Conservation (phyloP, 768 basidiomycete species). For the Lactarius trivialis region DNA sequence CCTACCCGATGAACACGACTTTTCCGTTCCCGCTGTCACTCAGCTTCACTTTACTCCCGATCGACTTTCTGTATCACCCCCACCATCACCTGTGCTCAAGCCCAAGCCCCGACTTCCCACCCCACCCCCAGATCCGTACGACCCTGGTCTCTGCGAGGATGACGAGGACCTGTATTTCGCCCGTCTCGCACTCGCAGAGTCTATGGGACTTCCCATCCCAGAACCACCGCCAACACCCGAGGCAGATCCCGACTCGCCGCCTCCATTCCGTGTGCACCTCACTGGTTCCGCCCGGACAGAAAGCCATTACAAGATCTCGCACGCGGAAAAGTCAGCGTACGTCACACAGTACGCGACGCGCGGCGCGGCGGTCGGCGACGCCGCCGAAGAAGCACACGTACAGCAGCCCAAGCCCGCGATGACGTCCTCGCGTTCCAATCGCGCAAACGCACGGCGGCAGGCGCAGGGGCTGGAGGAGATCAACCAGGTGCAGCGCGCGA, state of each 20-base stretch:
- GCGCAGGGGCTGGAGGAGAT: slow-evolving; percentile 93
- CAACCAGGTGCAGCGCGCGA: slow-evolving; percentile 80
- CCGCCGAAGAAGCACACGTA: slow-evolving; percentile 40
- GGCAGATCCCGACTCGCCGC: slow-evolving; percentile 37
- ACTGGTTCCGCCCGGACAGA: slow-evolving; percentile 90
- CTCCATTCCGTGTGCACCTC: slow-evolving; percentile 64
- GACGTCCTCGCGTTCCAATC: slow-evolving; percentile 79
- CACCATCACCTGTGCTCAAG: slow-evolving; percentile 38
- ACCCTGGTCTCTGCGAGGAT: slow-evolving; percentile 62
- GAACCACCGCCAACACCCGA: slow-evolving; percentile 26
- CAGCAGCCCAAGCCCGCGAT: slow-evolving; percentile 48
- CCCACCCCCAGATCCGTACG: slow-evolving; percentile 48
- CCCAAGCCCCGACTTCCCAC: slow-evolving; percentile 37
- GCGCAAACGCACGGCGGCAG: slow-evolving; percentile 85
- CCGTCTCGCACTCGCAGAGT: slow-evolving; percentile 49
- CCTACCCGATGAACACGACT: slow-evolving; percentile 42
- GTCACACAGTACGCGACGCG: slow-evolving; percentile 82
- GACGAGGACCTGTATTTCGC: slow-evolving; percentile 87
- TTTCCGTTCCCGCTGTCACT: slow-evolving; percentile 43
- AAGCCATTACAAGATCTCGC: slow-evolving; percentile 92
- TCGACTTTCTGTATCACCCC: slow-evolving; percentile 44
- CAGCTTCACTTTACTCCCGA: slow-evolving; percentile 43
- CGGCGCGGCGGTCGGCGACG: slow-evolving; percentile 35
- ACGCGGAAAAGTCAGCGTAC: slow-evolving; percentile 85
- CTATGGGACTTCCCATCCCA: slow-evolving; percentile 25